Evolutionary conservation across 345 rosid genomes (phyloP).

Genomic region (Eucalyptus guilfoylei): DNA sequence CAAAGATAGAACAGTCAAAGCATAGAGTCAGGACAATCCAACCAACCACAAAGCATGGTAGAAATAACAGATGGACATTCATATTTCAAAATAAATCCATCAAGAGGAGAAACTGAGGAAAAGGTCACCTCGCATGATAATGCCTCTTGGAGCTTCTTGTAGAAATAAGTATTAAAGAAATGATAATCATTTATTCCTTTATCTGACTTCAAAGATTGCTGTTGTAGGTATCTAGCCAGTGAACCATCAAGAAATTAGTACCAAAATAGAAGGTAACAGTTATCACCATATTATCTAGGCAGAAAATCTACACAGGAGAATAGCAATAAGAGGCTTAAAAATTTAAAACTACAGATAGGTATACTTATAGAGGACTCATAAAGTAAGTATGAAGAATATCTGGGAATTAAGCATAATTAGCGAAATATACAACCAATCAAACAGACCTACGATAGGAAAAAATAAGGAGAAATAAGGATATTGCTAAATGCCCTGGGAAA

Average conservation of each 20-base stretch:
- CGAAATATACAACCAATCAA: not conserved
- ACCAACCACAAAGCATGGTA: not conserved
- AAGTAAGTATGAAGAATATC: not conserved
- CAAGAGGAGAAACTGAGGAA: not conserved
- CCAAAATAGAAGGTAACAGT: not conserved
- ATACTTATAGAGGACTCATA: not conserved
- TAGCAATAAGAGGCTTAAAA: not conserved
- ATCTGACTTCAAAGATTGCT: constrained; percentile 32
- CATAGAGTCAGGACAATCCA: not conserved
- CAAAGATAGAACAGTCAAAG: not conserved
- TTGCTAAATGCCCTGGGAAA: not conserved
- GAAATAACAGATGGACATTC: not conserved
- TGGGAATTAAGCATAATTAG: not conserved
- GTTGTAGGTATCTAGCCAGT: constrained; percentile 53
- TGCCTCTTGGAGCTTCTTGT: constrained; percentile 76
- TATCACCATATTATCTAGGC: not conserved
- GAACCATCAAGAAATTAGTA: not conserved
- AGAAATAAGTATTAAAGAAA: constrained; percentile 79
- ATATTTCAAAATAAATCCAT: not conserved
- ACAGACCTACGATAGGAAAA: not conserved
- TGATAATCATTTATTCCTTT: constrained; percentile 43
- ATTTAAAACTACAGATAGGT: not conserved
- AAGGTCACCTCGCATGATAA: constrained; percentile 49
- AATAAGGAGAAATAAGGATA: not conserved
- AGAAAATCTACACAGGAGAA: not conserved